Evolutionary conservation across 352 stramenopile species (phyloP).

Genomic region (Phytopythium ostracodes): DNA sequence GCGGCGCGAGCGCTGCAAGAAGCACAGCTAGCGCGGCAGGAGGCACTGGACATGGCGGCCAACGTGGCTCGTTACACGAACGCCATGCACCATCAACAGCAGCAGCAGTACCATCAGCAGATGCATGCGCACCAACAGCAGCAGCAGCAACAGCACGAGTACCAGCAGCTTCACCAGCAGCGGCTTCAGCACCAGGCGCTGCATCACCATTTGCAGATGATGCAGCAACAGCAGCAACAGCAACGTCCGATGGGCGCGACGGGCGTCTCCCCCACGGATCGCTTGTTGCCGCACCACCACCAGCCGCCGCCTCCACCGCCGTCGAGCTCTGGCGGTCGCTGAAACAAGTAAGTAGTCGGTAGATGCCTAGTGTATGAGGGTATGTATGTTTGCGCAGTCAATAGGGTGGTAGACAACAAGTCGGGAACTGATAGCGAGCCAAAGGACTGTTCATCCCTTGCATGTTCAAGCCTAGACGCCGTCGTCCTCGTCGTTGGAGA

Average conservation of each 20-base stretch:
- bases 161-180: conserved; percentile 48
- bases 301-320: conserved; percentile 3
- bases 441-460: not conserved
- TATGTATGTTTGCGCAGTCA: not conserved
- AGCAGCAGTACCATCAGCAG: conserved; percentile 29
- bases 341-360: not conserved
- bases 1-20: conserved; percentile 73
- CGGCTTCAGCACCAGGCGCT: conserved; percentile 42
- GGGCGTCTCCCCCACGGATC: conserved; percentile 26
- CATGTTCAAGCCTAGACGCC: not conserved
- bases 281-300: conserved; percentile 14
- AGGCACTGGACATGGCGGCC: conserved; percentile 82
- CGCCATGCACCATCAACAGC: conserved; percentile 68
- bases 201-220: conserved; percentile 30
- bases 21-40: conserved; percentile 67
- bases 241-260: conserved; percentile 26
- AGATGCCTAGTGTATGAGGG: conserved; percentile 2
- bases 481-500: conserved; percentile 34
- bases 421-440: too few relatives aligned
- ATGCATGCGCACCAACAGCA: conserved; percentile 43
- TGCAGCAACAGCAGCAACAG: conserved; percentile 31
- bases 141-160: conserved; percentile 33
- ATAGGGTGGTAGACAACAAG: not conserved
- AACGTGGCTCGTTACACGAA: conserved; percentile 68
- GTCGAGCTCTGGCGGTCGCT: not conserved